These are phyloP conservation scores for Buxus sempervirens DNA, from an alignment of 164 flowering plant genomes.

Conservation along the genomic window DNA sequence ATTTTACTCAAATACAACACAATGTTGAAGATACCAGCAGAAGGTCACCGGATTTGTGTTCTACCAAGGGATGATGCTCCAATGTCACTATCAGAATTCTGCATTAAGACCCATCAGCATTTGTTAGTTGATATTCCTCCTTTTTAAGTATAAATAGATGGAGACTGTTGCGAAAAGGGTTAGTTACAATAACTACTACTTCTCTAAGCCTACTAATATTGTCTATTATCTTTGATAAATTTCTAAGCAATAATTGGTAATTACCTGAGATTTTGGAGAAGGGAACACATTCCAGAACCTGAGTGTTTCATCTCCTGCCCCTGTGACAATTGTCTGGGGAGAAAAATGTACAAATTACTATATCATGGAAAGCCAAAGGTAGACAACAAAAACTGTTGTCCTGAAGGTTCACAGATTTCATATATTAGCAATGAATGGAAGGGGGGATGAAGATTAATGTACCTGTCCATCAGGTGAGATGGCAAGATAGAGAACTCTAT, in stretches of 20 bases:
- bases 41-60: constrained; percentile 65
- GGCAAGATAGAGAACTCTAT: constrained; percentile 90
- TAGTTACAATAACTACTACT: neutral
- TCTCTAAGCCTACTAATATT: neutral
- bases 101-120: constrained; percentile 21
- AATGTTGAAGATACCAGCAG: neutral
- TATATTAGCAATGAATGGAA: neutral
- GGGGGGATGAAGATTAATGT: neutral
- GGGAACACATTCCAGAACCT: constrained; percentile 98
- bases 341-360: too few species aligned
- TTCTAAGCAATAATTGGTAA: too few species aligned
- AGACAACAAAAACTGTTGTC: neutral
- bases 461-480: constrained; percentile 99
- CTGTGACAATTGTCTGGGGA: constrained; percentile 88
- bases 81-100: constrained; percentile 72
- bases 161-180: neutral
- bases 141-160: neutral
- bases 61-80: constrained; percentile 80
- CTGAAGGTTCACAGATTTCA: neutral
- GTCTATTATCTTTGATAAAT: too few species aligned
- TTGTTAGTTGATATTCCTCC: neutral
- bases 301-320: constrained; percentile 98
- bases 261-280: constrained; percentile 91
- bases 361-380: neutral
- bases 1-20: neutral